Conservation (phyloP, 2,329 filamentous ascomycete genomes). For the Fusarium irregulare region DNA sequence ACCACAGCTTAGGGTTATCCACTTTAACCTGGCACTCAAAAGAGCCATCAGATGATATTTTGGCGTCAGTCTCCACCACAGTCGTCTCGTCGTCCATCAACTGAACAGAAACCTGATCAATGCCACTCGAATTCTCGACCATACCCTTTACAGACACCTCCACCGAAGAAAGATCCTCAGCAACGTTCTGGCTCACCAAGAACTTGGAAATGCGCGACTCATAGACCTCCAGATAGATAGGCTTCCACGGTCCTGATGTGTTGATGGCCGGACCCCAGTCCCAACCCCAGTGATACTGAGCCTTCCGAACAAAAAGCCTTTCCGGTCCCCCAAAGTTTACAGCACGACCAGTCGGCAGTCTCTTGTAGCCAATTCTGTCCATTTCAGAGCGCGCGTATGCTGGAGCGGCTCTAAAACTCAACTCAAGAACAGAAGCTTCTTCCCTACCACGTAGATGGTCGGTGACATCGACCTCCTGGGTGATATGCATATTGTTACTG, state of each 20-base stretch:
- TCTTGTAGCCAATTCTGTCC: background rate
- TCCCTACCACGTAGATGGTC: fast-evolving
- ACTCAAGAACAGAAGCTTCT: background rate
- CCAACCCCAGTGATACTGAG: conserved; percentile 24
- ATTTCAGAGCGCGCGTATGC: conserved; percentile 3
- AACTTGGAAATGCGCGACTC: background rate
- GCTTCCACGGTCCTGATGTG: conserved; percentile 10
- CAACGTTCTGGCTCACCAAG: background rate
- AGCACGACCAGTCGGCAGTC: background rate
- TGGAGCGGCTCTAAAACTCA: background rate
- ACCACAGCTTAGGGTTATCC: background rate
- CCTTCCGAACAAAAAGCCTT: background rate
- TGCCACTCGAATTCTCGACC: fast-evolving
- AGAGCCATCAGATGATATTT: fast-evolving
- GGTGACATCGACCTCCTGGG: background rate
- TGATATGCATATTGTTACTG: background rate
- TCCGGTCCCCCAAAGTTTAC: conserved; percentile 14
- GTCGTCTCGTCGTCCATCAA: background rate
- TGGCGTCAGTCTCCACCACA: background rate
- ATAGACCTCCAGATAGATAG: background rate
- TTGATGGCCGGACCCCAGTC: conserved; percentile 13
- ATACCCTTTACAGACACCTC: background rate
- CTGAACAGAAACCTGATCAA: background rate
- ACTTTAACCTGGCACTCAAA: background rate
- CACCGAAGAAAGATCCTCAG: background rate